A percentile compares a stretch with the other conserved stretches of the same genome.
Conservation (phyloP, 2,329 filamentous ascomycete genomes). For the Phaeomoniella chlamydospora region DNA sequence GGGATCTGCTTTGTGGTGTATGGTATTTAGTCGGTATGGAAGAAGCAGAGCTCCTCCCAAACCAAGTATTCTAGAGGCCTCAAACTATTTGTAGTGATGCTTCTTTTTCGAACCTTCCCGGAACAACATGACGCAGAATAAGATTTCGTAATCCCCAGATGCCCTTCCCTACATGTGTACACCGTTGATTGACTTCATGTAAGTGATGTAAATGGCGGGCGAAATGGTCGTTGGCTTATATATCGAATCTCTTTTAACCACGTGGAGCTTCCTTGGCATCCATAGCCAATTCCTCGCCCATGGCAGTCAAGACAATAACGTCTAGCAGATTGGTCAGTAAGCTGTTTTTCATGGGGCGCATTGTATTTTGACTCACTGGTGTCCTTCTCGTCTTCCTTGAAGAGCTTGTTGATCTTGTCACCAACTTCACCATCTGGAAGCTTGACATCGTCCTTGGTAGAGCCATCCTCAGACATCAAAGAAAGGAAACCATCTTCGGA, state of each 20-base stretch:
- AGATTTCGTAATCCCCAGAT: neutral
- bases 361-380: conserved; percentile 51
- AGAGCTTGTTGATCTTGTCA: conserved; percentile 71
- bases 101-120: neutral
- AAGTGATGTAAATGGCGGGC: neutral
- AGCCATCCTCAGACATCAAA: conserved; percentile 76
- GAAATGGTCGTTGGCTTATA: neutral
- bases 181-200: neutral
- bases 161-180: neutral
- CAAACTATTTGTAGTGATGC: neutral
- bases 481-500: conserved; percentile 89
- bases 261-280: conserved; percentile 84
- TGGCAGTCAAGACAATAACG: conserved; percentile 83
- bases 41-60: neutral
- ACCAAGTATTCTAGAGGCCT: neutral
- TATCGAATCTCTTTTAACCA: conserved; percentile 3
- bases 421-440: conserved; percentile 80
- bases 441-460: conserved; percentile 90
- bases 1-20: too few species aligned
- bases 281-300: conserved; percentile 87
- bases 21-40: neutral
- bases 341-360: conserved; percentile 1
- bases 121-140: neutral
- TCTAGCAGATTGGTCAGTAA: conserved; percentile 35
- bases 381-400: conserved; percentile 75